A percentile compares a stretch with the other conserved stretches of the same genome.
These are phyloP conservation scores for Ustilago shanxiensis DNA, from an alignment of 1,284 basidiomycete species.

Conservation along the genomic window DNA sequence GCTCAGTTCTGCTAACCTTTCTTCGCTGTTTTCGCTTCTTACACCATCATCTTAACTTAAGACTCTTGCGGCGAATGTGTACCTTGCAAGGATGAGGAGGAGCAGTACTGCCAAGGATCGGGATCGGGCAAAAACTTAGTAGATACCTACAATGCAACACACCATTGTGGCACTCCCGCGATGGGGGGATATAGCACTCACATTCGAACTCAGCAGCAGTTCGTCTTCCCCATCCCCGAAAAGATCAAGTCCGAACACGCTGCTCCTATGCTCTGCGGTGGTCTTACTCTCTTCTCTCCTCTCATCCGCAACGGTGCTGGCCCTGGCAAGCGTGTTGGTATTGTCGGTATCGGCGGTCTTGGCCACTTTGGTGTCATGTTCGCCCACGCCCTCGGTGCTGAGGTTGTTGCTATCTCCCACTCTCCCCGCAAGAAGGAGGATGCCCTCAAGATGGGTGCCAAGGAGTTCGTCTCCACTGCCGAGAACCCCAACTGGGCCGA, in stretches of 20 bases:
- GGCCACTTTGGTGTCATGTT: slow-evolving; percentile 74
- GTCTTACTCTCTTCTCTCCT: slow-evolving; percentile 79
- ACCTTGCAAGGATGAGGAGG: slow-evolving; percentile 73
- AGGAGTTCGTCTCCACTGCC: slow-evolving; percentile 68
- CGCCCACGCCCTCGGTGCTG: slow-evolving; percentile 76
- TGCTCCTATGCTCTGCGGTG: slow-evolving; percentile 75
- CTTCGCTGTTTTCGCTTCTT: slow-evolving; percentile 72
- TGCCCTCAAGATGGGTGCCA: slow-evolving; percentile 77
- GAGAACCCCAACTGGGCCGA: slow-evolving; percentile 65
- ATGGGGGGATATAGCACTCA: slow-evolving; percentile 78
- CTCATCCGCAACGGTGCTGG: slow-evolving; percentile 77
- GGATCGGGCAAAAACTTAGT: slow-evolving; percentile 64
- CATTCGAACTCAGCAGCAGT: slow-evolving; percentile 78
- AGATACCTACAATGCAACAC: slow-evolving; percentile 71
- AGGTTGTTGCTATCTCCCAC: slow-evolving; percentile 79
- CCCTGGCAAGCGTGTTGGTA: slow-evolving; percentile 77
- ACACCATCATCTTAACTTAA: slow-evolving; percentile 7
- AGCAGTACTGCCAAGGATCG: slow-evolving; percentile 61
- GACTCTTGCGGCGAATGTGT: slow-evolving; percentile 70
- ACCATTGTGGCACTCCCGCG: slow-evolving; percentile 74
- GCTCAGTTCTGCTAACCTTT: not conserved
- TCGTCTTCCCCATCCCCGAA: slow-evolving; percentile 80
- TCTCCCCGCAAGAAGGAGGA: slow-evolving; percentile 77
- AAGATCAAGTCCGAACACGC: slow-evolving; percentile 75
- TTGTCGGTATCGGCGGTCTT: slow-evolving; percentile 74